These are phyloP conservation scores for Monosporozyma solicola DNA, from an alignment of 805 yeast genomes.

Conservation along the genomic window DNA sequence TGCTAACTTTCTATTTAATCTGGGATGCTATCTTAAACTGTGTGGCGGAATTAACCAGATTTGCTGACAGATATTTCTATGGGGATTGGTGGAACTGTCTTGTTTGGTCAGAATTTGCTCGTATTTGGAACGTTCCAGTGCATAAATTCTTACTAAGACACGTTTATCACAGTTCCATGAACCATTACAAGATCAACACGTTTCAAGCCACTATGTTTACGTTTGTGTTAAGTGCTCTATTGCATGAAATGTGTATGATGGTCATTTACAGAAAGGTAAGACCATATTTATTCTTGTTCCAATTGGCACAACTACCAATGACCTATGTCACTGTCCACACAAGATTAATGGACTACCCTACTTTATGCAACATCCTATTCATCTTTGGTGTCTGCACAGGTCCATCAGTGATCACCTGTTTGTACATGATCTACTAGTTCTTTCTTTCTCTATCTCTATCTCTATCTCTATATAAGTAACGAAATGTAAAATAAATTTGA, in stretches of 20 bases:
- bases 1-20: conserved; percentile 75
- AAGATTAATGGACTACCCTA: conserved; percentile 44
- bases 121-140: conserved; percentile 93
- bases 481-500: not conserved
- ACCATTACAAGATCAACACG: conserved; percentile 60
- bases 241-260: conserved; percentile 91
- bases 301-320: conserved; percentile 82
- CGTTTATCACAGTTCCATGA: conserved; percentile 84
- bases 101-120: conserved; percentile 86
- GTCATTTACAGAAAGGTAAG: conserved; percentile 72
- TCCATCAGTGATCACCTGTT: conserved; percentile 79
- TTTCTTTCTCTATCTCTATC: not conserved
- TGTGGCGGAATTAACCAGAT: conserved; percentile 78
- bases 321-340: conserved; percentile 53
- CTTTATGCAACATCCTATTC: conserved; percentile 72
- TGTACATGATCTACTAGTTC: conserved; percentile 65
- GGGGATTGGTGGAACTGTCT: conserved; percentile 97
- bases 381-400: conserved; percentile 91
- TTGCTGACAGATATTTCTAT: conserved; percentile 87
- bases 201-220: conserved; percentile 66
- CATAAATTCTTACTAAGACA: conserved; percentile 84
- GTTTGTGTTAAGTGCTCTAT: conserved; percentile 65
- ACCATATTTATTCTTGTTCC: conserved; percentile 71
- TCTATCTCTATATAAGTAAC: not conserved
- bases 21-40: conserved; percentile 93